Evolutionary conservation across 2,329 filamentous ascomycete species (phyloP), one percentile per base, ranked within the genome.

Genomic region (Fusarium tricinctum): DNA sequence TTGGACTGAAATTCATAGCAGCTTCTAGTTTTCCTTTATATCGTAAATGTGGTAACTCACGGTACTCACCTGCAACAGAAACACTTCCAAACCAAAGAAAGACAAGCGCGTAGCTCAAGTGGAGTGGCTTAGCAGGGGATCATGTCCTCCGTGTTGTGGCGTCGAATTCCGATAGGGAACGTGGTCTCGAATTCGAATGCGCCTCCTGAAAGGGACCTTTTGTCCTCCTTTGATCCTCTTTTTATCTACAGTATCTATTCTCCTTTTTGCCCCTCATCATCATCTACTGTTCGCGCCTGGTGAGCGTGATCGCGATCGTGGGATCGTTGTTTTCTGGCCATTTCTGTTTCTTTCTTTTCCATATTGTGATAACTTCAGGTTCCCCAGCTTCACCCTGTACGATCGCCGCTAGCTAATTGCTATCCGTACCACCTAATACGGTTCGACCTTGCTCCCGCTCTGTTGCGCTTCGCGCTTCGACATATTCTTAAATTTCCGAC

Each of bases 101-200:
- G 58, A 12, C 35, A 68, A 68, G 66, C 44, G 55, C 43, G 40
- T 10, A 44, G 50, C 26, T 65, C 45, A 45, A 43, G 57, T 56
- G 59, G 56, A 63, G 66, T 70, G 66, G 66, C 66, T 70, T n/a
- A 67, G 66, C 57, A 58, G 26, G 40, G 55, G 35, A 38, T 26
- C 42, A 57, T 61, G 44, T 38, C 46, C 35, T 49, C 6, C 17
- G 35, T 17, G n/a, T 38, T 38, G 66, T 69, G 67, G 67, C 67
- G 67, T 68, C 42, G 47, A 59, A 43, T 66, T 69, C 54, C 38
- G 35, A 61, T 64, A 47, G 39, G 52, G 67, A 68, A 70, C 67
- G 67, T 70, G 67, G 64, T 70, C 67, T 70, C 54, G 58, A 70
- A 59, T 48, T 67, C 38, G 35, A 58, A 67, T 67, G 46, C 66